Conservation (phyloP, 306 rosid genomes). For the Prinsepia uniflora region DNA sequence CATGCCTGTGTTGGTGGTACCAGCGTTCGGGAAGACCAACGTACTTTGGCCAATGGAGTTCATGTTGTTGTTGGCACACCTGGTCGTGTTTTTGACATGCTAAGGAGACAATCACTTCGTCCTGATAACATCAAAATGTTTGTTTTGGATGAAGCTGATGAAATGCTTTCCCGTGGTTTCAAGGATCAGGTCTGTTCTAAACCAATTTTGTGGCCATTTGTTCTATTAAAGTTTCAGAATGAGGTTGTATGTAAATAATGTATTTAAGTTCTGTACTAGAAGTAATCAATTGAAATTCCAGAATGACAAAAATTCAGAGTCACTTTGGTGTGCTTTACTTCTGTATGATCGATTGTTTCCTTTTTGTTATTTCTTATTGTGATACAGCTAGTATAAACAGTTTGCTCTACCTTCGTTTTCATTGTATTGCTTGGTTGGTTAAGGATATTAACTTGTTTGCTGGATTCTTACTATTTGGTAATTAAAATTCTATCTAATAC, state of each 20-base stretch:
- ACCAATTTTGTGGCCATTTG: too few relatives aligned
- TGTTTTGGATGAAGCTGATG: conserved; percentile 87
- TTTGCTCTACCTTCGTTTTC: not conserved
- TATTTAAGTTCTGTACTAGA: not conserved
- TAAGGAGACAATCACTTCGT: conserved; percentile 66
- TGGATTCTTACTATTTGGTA: not conserved
- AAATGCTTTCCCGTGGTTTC: conserved; percentile 79
- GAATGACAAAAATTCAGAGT: not conserved
- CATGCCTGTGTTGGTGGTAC: conserved; percentile 88
- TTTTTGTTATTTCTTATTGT: not conserved
- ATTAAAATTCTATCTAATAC: not conserved
- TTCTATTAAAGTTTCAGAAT: not conserved
- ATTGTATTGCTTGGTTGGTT: not conserved
- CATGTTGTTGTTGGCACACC: conserved; percentile 87
- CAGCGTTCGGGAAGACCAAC: conserved; percentile 75
- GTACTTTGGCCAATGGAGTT: conserved; percentile 64
- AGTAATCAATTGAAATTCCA: not conserved
- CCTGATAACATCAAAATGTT: conserved; percentile 68
- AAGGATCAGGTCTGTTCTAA: conserved; percentile 60
- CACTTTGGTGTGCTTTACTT: not conserved
- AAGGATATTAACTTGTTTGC: too few relatives aligned
- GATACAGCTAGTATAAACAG: not conserved
- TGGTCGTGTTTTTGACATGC: conserved; percentile 81
- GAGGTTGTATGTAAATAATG: not conserved
- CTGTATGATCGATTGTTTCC: not conserved